A percentile compares a stretch with the other conserved stretches of the same genome.
phyloP scores from a whole-genome alignment of 2,329 filamentous ascomycete species.

The Penicillium sp. region DNA sequence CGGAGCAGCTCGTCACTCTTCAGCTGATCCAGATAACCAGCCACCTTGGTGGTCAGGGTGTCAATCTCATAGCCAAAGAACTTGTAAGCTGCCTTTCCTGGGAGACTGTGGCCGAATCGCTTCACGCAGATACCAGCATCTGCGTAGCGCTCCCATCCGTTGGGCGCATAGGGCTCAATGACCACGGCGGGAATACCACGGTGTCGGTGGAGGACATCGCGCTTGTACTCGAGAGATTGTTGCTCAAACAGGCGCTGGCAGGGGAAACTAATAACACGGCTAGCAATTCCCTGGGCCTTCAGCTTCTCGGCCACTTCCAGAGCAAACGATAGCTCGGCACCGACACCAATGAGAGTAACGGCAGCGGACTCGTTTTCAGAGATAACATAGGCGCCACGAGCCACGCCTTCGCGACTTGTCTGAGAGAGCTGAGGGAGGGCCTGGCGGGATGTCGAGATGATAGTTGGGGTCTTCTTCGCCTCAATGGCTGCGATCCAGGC shows the following conservation, averaged over 20 bases:
- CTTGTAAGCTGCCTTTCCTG: conserved; percentile 23
- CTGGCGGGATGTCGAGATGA: conserved; percentile 52
- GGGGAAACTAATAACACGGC: conserved; percentile 56
- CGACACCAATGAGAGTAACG: conserved; percentile 56
- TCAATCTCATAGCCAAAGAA: conserved; percentile 22
- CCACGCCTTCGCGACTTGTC: conserved; percentile 44
- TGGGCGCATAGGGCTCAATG: conserved; percentile 55
- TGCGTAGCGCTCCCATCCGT: conserved; percentile 59
- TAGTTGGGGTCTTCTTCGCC: conserved; percentile 44
- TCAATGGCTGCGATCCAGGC: conserved; percentile 48
- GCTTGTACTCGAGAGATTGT: conserved; percentile 52
- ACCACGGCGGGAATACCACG: conserved; percentile 48
- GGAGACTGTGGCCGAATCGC: conserved; percentile 45
- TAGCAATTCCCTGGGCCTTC: conserved; percentile 45
- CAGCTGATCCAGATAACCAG: conserved; percentile 15
- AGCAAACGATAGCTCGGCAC: conserved; percentile 56
- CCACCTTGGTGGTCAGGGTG: conserved; percentile 19
- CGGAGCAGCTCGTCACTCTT: conserved; percentile 19
- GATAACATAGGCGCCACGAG: conserved; percentile 48
- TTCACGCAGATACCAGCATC: conserved; percentile 53
- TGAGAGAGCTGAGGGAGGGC: conserved; percentile 43
- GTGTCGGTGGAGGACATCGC: conserved; percentile 45
- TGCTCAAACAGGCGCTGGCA: conserved; percentile 56
- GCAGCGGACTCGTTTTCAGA: conserved; percentile 40
- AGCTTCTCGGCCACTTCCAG: conserved; percentile 48